These are phyloP conservation scores for Theobroma grandiflorum DNA, from an alignment of 441 rosid species.

Conservation along the genomic window DNA sequence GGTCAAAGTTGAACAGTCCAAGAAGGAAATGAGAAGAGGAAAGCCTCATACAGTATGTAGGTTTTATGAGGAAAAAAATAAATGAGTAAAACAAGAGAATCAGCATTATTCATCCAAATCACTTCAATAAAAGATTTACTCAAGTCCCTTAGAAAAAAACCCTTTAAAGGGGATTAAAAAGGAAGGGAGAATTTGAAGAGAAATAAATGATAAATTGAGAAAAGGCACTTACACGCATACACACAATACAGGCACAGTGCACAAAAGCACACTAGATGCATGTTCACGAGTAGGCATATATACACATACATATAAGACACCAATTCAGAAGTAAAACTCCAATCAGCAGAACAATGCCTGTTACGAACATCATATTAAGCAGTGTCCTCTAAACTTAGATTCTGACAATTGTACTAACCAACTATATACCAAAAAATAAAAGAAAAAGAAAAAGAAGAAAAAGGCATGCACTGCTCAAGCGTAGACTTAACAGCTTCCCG, in stretches of 20 bases:
- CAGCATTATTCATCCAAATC: slow-evolving; percentile 4
- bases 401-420: neutral
- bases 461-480: slow-evolving; percentile 5
- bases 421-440: neutral
- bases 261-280: slow-evolving; percentile 10
- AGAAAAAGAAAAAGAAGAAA: neutral
- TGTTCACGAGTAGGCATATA: neutral
- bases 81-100: neutral
- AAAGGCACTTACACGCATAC: too few species aligned
- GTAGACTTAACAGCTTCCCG: neutral
- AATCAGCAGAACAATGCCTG: neutral
- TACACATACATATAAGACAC: neutral
- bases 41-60: neutral
- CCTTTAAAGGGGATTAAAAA: neutral
- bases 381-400: neutral
- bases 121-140: neutral
- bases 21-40: neutral
- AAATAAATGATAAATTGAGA: too few species aligned
- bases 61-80: neutral
- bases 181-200: too few species aligned
- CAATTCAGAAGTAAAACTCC: slow-evolving; percentile 9
- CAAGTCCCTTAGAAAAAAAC: neutral
- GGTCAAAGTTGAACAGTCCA: neutral
- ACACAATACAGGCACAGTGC: neutral
- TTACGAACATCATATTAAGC: neutral